phyloP scores from a whole-genome alignment of 179 eudicot species.

The Silene coronaria region DNA sequence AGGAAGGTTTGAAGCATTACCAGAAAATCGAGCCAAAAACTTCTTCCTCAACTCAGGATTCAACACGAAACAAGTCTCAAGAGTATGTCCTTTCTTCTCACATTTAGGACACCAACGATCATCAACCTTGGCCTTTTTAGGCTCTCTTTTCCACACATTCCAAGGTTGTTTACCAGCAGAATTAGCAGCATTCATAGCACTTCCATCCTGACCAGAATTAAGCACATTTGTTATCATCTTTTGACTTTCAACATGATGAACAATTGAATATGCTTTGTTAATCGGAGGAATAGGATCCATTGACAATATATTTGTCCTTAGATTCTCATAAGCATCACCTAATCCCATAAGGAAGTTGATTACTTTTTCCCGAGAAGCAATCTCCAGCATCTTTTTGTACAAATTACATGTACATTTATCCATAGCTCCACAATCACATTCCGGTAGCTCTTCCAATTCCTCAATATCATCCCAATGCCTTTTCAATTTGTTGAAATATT shows the following conservation, averaged over 20 bases:
- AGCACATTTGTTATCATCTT: background rate
- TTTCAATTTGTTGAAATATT: background rate
- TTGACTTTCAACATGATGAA: background rate
- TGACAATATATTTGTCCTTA: background rate
- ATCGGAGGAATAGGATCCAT: conserved; percentile 1
- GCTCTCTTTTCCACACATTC: background rate
- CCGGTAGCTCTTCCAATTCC: background rate
- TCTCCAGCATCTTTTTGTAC: background rate
- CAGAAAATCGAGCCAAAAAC: background rate
- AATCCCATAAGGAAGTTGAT: background rate
- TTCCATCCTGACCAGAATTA: background rate
- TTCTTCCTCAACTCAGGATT: background rate
- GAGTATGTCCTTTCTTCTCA: background rate
- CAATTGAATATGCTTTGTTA: background rate
- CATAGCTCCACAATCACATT: background rate
- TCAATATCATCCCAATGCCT: background rate
- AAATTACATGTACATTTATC: background rate
- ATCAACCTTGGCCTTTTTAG: background rate
- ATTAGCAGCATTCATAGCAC: background rate
- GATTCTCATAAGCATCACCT: background rate
- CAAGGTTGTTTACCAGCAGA: background rate
- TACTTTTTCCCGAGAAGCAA: background rate
- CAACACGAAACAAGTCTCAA: background rate
- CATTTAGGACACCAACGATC: background rate
- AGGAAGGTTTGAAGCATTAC: too few relatives aligned